Evolutionary conservation across 2,329 filamentous ascomycete species (phyloP), one percentile per base, ranked within the genome.

Genomic region (Calonectria henricotiae): DNA sequence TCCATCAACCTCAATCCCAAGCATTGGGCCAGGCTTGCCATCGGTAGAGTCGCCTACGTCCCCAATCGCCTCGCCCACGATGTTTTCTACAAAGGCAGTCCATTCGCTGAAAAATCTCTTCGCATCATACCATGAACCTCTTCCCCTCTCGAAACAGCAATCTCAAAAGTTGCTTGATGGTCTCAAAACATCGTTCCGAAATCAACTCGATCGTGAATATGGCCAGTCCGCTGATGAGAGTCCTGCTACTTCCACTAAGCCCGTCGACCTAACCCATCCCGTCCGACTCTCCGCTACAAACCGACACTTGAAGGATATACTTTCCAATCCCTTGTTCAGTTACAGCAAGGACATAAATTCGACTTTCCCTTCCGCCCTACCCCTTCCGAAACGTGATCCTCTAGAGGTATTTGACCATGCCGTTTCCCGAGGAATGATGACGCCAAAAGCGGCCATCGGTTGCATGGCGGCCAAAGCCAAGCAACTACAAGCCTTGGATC

Each of bases 141-240:
- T 87, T 2, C 84, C 87, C 1, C 80, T 90, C 44, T 86, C 82
- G 51, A 80, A 82, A 49, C 83, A 84, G 65, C 86, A 89, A 67
- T 87, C 87, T 30, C 84, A 88, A 71, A 86, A 86, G 74, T 85
- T 90, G 9, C 87, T 90, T 71, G 84, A 89, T 65, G 84, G 85
- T 39, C 83, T 91, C 62, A 90, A 89, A 62, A 80, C 83, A 6
- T 90, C 88, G 2, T 91, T 91, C 77, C 85, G 89, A 62, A 84
- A 84, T 65, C 86, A 89, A 35, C 86, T 91, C n/a, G 88, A 90
- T 74, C 83, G 81, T 49, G 88, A 90, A 76, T 87, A 90, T 75
- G 88, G 88, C 70, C 85, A 81, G 76, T 76, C 82, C 35, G 72
- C 80, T 17, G 77, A 83, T 9, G 32, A 55, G 3, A 71, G 72